These are phyloP conservation scores for Cryptococcus depauperatus DNA, from an alignment of 1,284 basidiomycete genomes.

Conservation along the genomic window DNA sequence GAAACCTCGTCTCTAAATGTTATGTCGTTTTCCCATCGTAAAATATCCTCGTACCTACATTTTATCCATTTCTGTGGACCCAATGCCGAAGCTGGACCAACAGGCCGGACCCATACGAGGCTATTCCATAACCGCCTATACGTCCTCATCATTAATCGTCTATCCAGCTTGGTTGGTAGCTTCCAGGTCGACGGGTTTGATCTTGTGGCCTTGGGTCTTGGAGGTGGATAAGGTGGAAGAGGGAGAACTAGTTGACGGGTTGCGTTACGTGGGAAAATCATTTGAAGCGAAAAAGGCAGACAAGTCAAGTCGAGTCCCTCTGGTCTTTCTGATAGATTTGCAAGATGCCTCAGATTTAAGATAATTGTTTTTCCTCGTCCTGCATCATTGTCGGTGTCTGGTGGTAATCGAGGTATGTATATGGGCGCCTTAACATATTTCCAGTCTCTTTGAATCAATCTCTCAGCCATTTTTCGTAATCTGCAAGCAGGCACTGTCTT, in stretches of 20 bases:
- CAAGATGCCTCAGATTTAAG: slow-evolving; percentile 18
- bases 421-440: slow-evolving; percentile 18
- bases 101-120: slow-evolving; percentile 21
- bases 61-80: slow-evolving; percentile 10
- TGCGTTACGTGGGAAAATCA: slow-evolving; percentile 16
- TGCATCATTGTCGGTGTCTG: background rate
- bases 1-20: background rate
- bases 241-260: background rate
- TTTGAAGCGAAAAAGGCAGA: slow-evolving; percentile 9
- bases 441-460: slow-evolving; percentile 13
- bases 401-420: slow-evolving; percentile 6
- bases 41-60: slow-evolving; percentile 15
- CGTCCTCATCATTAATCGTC: slow-evolving; percentile 16
- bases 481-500: slow-evolving; percentile 9
- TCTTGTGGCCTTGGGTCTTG: slow-evolving; percentile 19
- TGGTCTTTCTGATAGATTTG: slow-evolving; percentile 6
- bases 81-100: no score
- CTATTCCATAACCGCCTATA: slow-evolving; percentile 28
- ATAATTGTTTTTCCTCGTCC: slow-evolving; percentile 16
- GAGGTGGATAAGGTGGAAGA: slow-evolving; percentile 15
- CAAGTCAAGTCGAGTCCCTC: background rate
- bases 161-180: slow-evolving; percentile 15
- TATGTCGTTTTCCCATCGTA: slow-evolving; percentile 6
- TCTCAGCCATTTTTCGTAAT: slow-evolving; percentile 5
- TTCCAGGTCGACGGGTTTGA: slow-evolving; percentile 27